These are phyloP conservation scores for Teunomyces tritomae DNA, from an alignment of 805 yeast species.

Conservation along the genomic window DNA sequence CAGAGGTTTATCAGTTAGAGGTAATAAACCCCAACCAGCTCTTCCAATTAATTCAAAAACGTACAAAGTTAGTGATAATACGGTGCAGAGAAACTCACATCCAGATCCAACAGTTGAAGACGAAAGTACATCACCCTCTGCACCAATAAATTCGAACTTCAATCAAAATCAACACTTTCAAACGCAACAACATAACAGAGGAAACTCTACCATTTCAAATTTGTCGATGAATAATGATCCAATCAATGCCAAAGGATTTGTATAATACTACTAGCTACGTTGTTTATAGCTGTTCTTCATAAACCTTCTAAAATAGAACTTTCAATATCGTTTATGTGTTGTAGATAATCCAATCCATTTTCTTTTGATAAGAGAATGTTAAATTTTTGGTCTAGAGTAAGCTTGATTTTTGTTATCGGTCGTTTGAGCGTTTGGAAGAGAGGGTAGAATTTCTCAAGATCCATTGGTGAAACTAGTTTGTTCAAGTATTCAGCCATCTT, in stretches of 20 bases:
- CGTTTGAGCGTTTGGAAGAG: not conserved
- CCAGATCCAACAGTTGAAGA: conserved; percentile 9
- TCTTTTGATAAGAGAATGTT: not conserved
- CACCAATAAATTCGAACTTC: conserved; percentile 9
- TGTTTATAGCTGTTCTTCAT: conserved; percentile 2
- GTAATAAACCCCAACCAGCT: conserved; percentile 11
- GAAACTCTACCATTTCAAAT: conserved; percentile 21
- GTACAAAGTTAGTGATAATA: conserved; percentile 26
- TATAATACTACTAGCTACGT: conserved; percentile 11
- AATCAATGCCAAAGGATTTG: conserved; percentile 23
- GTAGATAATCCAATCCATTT: not conserved
- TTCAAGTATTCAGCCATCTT: conserved; percentile 8
- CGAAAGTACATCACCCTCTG: conserved; percentile 8
- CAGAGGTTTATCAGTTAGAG: conserved; percentile 37
- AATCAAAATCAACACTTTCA: conserved; percentile 6
- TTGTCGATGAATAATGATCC: conserved; percentile 19
- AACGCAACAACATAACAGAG: conserved; percentile 23
- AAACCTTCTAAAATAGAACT: not conserved
- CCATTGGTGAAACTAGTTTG: conserved; percentile 9
- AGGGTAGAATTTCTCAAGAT: conserved; percentile 1
- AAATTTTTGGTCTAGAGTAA: not conserved
- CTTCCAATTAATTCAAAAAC: conserved; percentile 5
- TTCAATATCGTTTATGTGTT: not conserved
- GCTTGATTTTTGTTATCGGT: not conserved
- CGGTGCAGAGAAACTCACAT: conserved; percentile 6